These are phyloP conservation scores for Reutealis trisperma DNA, from an alignment of 345 rosid genomes.

Conservation along the genomic window DNA sequence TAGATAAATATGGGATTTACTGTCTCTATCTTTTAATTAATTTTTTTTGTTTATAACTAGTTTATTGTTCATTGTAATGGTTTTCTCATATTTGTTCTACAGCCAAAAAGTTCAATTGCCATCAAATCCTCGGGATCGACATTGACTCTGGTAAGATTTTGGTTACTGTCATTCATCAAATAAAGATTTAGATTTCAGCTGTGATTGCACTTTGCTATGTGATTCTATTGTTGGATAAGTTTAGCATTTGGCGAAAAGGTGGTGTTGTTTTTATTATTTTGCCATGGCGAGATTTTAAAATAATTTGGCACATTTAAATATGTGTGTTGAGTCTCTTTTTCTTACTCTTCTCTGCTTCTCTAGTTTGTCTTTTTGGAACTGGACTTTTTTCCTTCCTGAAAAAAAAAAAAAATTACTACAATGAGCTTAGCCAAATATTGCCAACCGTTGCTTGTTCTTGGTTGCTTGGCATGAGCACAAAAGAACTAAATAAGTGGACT, in stretches of 20 bases:
- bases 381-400: too few relatives aligned
- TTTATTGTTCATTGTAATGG: not conserved
- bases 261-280: too few relatives aligned
- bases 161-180: not conserved
- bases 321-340: too few relatives aligned
- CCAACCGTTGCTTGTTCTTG: not conserved
- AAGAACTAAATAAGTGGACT: not conserved
- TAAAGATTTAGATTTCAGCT: not conserved
- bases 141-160: conserved; percentile 79
- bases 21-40: not conserved
- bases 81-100: conserved; percentile 29
- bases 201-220: not conserved
- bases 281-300: too few relatives aligned
- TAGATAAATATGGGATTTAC: not conserved
- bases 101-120: conserved; percentile 81
- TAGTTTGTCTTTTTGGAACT: not conserved
- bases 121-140: conserved; percentile 79
- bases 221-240: not conserved
- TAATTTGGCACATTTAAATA: too few relatives aligned
- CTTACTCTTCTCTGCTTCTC: not conserved
- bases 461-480: not conserved
- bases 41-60: not conserved
- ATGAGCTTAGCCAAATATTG: not conserved
- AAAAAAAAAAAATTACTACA: too few relatives aligned
- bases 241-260: not conserved